A percentile compares a stretch with the other conserved stretches of the same genome.
Conservation (phyloP, 768 basidiomycete genomes). For the Lentinula sp. region DNA sequence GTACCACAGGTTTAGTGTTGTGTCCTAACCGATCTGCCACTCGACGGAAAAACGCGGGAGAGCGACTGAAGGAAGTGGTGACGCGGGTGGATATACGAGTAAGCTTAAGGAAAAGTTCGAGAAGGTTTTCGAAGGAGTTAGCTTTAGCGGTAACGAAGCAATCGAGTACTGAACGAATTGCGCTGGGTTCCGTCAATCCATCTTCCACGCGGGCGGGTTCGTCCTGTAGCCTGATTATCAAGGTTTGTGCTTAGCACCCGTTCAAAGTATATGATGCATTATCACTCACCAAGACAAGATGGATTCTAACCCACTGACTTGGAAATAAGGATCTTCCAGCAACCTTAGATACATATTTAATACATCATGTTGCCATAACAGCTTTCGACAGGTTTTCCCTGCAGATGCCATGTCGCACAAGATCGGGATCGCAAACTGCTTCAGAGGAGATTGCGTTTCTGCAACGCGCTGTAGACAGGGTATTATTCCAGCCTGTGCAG, state of each 20-base stretch:
- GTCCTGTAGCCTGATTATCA: slow-evolving; percentile 75
- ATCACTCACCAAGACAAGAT: slow-evolving; percentile 75
- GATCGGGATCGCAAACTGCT: slow-evolving; percentile 95
- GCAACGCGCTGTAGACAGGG: slow-evolving; percentile 89
- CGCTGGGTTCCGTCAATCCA: slow-evolving; percentile 60
- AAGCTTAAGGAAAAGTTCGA: slow-evolving; percentile 91
- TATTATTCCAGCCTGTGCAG: slow-evolving; percentile 92
- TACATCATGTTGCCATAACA: slow-evolving; percentile 95
- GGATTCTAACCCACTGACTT: slow-evolving; percentile 87
- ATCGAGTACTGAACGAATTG: slow-evolving; percentile 63
- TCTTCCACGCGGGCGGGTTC: slow-evolving; percentile 94
- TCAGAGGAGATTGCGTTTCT: slow-evolving; percentile 83
- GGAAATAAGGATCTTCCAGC: slow-evolving; percentile 84
- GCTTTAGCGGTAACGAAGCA: slow-evolving; percentile 85
- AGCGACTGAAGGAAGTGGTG: slow-evolving; percentile 72
- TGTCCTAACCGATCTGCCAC: slow-evolving; percentile 70
- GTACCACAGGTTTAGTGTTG: slow-evolving; percentile 80
- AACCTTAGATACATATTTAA: slow-evolving; percentile 73
- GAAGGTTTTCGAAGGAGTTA: slow-evolving; percentile 85
- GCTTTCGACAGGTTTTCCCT: slow-evolving; percentile 83
- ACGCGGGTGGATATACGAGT: slow-evolving; percentile 71
- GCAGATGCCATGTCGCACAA: slow-evolving; percentile 95
- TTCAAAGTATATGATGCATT: neutral
- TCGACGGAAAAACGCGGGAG: slow-evolving; percentile 78
- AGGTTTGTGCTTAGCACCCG: neutral